A percentile compares a stretch with the other conserved stretches of the same genome.
These are phyloP conservation scores for Fagopyrum tataricum DNA, from an alignment of 148 eudicot species.

Conservation along the genomic window DNA sequence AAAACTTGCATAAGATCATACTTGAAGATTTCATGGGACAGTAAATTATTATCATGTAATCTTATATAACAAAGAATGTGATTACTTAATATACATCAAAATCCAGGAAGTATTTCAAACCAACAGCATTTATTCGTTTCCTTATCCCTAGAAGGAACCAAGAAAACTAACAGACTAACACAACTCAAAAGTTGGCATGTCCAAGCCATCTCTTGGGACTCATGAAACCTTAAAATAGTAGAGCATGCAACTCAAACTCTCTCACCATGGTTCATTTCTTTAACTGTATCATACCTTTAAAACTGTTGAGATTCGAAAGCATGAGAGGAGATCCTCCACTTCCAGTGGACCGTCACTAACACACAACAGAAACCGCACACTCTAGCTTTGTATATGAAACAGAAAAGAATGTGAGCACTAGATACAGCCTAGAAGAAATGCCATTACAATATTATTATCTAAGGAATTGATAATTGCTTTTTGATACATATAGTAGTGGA, in stretches of 20 bases:
- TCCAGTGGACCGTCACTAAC: neutral
- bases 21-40: neutral
- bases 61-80: neutral
- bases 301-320: constrained; percentile 3
- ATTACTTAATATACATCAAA: neutral
- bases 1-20: no score
- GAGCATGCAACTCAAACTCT: neutral
- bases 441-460: neutral
- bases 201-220: neutral
- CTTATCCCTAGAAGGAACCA: neutral
- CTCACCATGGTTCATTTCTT: neutral
- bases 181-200: neutral
- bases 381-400: neutral
- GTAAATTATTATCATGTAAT: neutral
- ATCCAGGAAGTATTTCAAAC: neutral
- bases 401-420: constrained; percentile 6
- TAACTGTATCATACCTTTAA: neutral
- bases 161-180: no score
- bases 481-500: neutral
- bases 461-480: neutral
- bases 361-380: constrained; percentile 2
- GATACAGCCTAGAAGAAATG: neutral
- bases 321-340: neutral
- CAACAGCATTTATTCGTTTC: neutral
- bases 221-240: neutral